Evolutionary conservation across 495 filamentous ascomycete species (phyloP).

Genomic region (Hypoxylon trugodes): DNA sequence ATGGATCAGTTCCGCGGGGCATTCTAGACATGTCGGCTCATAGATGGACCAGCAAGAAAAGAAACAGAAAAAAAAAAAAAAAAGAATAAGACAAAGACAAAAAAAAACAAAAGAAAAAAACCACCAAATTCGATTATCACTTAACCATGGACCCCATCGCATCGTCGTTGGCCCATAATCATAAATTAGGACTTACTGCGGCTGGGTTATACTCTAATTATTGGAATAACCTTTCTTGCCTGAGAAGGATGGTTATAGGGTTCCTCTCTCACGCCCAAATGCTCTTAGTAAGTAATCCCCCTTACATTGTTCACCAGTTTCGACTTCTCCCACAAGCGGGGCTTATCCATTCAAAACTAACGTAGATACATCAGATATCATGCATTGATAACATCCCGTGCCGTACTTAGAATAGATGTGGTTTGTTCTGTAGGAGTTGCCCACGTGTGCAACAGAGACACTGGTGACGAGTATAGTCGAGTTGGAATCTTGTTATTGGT

Average conservation of each 20-base stretch:
- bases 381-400: neutral
- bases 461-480: constrained; percentile 16
- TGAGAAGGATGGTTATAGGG: too few relatives aligned
- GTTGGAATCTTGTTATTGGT: neutral
- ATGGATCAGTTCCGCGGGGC: constrained; percentile 73
- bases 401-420: constrained; percentile 9
- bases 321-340: neutral
- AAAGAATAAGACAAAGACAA: too few relatives aligned
- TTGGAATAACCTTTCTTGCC: constrained; percentile 11
- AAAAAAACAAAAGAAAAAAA: constrained; percentile 1
- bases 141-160: too few relatives aligned
- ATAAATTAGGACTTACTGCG: neutral
- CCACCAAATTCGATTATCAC: too few relatives aligned
- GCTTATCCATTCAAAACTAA: constrained; percentile 3
- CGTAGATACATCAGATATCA: neutral
- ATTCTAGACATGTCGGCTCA: constrained; percentile 43
- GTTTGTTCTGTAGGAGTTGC: neutral
- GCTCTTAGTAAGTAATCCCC: neutral
- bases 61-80: neutral
- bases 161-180: neutral
- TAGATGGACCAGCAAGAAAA: too few relatives aligned
- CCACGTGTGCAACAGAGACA: constrained; percentile 14
- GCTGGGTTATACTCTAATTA: neutral
- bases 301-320: neutral
- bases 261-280: too few relatives aligned